Conservation (phyloP, 2,329 filamentous ascomycete genomes). For the Botrytis sinoallii region DNA sequence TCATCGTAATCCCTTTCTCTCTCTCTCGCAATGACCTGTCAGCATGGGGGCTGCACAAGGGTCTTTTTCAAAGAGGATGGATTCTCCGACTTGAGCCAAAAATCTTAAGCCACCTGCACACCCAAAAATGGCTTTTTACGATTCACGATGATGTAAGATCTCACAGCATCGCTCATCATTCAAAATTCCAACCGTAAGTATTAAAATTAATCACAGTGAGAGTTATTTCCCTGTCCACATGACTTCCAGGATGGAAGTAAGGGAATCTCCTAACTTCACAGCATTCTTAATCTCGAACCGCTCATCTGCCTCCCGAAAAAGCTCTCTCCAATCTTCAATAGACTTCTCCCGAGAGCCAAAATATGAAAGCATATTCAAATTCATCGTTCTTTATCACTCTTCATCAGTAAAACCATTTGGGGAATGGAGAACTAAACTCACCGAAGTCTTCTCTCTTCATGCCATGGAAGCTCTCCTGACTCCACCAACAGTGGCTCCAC, state of each 20-base stretch:
- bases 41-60: no score
- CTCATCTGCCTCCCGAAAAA: conserved; percentile 7
- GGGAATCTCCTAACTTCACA: neutral
- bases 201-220: neutral
- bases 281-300: neutral
- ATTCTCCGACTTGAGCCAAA: neutral
- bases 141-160: neutral
- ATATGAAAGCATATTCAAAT: conserved; percentile 14
- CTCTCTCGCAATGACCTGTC: no score
- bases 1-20: no score
- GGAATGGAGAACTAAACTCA: neutral
- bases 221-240: neutral
- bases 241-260: neutral
- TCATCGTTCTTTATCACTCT: neutral
- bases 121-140: neutral
- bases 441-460: conserved; percentile 6
- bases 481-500: conserved; percentile 2
- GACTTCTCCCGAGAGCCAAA: conserved; percentile 14
- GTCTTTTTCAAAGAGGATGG: no score
- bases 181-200: neutral
- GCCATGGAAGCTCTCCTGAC: neutral
- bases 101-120: neutral
- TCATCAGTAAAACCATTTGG: neutral
- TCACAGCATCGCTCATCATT: neutral
- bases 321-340: conserved; percentile 2